phyloP scores from a whole-genome alignment of 106 monocot species.

The Dendrobium huoshanense region DNA sequence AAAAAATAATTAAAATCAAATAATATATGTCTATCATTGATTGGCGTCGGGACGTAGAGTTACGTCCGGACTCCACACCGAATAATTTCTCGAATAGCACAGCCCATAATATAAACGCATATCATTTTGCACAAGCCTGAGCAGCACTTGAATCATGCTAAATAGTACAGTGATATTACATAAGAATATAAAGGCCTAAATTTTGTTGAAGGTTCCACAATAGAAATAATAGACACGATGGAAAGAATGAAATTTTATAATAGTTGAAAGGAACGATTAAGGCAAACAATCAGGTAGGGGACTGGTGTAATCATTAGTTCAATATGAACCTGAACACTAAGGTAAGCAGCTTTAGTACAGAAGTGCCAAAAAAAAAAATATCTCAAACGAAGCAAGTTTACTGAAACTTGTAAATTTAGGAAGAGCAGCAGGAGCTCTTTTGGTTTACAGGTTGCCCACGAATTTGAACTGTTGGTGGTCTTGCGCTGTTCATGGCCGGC shows the following conservation, averaged over 20 bases:
- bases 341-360: not conserved
- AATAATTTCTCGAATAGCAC: too few relatives aligned
- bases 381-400: not conserved
- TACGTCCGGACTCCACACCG: too few relatives aligned
- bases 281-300: slow-evolving; percentile 1
- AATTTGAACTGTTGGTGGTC: slow-evolving; percentile 18
- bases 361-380: too few relatives aligned
- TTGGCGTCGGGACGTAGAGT: too few relatives aligned
- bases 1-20: too few relatives aligned
- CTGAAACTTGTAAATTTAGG: slow-evolving; percentile 2
- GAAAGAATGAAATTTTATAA: slow-evolving; percentile 5
- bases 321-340: not conserved
- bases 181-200: not conserved
- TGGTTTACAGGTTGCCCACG: slow-evolving; percentile 17
- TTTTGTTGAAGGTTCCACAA: not conserved
- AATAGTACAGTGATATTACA: not conserved
- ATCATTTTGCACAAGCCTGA: too few relatives aligned
- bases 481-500: slow-evolving; percentile 17
- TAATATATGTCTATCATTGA: too few relatives aligned
- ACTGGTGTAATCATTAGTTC: not conserved
- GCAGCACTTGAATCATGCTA: too few relatives aligned
- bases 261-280: not conserved
- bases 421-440: slow-evolving; percentile 17
- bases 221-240: not conserved
- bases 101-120: not conserved